phyloP scores from a whole-genome alignment of 2,329 filamentous ascomycete species.

The Cylindrodendrum hubeiense region DNA sequence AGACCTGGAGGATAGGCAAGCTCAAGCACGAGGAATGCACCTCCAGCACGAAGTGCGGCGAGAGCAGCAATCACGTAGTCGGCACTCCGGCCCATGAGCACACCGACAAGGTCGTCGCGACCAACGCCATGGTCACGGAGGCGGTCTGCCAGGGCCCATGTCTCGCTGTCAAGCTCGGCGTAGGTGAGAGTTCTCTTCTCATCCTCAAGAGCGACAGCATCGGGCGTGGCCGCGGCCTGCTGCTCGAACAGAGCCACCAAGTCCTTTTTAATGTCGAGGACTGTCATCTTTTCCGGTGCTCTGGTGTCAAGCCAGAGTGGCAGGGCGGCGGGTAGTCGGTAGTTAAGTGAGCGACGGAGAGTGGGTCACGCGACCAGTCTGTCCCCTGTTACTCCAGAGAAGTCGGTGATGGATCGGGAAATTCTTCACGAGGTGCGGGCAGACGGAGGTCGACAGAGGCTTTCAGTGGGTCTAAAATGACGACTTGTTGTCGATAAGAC shows the following conservation, averaged over 20 bases:
- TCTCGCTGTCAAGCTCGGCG: slow-evolving; percentile 76
- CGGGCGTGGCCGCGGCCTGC: slow-evolving; percentile 77
- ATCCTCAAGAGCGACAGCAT: slow-evolving; percentile 80
- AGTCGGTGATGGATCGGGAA: slow-evolving; percentile 12
- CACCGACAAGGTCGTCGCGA: slow-evolving; percentile 80
- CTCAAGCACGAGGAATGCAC: slow-evolving; percentile 84
- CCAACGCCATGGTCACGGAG: slow-evolving; percentile 77
- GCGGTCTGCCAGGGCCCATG: slow-evolving; percentile 72
- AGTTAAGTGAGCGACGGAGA: slow-evolving; percentile 26
- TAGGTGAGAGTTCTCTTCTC: slow-evolving; percentile 77
- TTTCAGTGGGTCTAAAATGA: slow-evolving; percentile 1
- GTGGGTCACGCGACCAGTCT: slow-evolving; percentile 46
- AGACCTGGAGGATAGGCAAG: slow-evolving; percentile 81
- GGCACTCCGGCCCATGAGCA: slow-evolving; percentile 80
- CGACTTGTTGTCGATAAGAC: not conserved
- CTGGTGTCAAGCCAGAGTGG: slow-evolving; percentile 8
- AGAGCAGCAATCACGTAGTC: slow-evolving; percentile 85
- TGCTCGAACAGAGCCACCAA: slow-evolving; percentile 77
- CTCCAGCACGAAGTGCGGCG: slow-evolving; percentile 81
- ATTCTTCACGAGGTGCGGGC: slow-evolving; percentile 32
- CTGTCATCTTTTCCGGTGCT: slow-evolving; percentile 61
- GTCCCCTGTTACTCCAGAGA: slow-evolving; percentile 33
- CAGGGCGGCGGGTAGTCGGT: slow-evolving; percentile 14
- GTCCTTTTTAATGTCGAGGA: slow-evolving; percentile 80
- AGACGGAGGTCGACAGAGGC: slow-evolving; percentile 27